These are phyloP conservation scores for Lunasporangiospora selenospora DNA, from an alignment of 192 early-diverging fungal genomes.

Conservation along the genomic window DNA sequence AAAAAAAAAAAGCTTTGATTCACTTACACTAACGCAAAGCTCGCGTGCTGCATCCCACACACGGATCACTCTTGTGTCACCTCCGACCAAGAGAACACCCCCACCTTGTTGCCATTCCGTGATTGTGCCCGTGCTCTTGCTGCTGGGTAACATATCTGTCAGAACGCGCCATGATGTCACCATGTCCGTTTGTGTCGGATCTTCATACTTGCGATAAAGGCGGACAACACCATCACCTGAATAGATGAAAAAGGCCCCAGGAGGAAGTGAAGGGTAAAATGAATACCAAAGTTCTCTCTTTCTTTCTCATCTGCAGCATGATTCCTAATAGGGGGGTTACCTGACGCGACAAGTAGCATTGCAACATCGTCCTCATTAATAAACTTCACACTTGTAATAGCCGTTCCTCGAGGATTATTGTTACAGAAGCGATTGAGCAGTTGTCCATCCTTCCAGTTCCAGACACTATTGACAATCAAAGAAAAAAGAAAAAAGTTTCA, in stretches of 20 bases:
- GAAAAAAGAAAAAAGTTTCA: background rate
- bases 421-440: constrained; percentile 72
- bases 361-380: constrained; percentile 92
- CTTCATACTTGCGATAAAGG: constrained; percentile 76
- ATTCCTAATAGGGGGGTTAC: constrained; percentile 53
- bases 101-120: constrained; percentile 82
- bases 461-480: constrained; percentile 58
- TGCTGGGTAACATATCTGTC: constrained; percentile 69
- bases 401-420: constrained; percentile 68
- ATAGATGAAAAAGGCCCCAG: constrained; percentile 3
- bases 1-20: constrained; percentile 2
- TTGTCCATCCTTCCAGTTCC: constrained; percentile 73
- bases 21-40: constrained; percentile 67
- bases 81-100: constrained; percentile 70
- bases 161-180: constrained; percentile 80
- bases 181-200: constrained; percentile 62
- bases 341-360: constrained; percentile 84
- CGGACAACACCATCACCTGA: constrained; percentile 81
- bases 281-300: background rate
- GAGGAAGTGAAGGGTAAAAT: background rate
- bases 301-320: no score
- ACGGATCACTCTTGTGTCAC: constrained; percentile 68
- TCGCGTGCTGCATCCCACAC: constrained; percentile 87
- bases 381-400: constrained; percentile 80
- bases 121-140: constrained; percentile 64